Evolutionary conservation across 441 rosid genomes (phyloP).

Genomic region (Gossypium davidsonii): DNA sequence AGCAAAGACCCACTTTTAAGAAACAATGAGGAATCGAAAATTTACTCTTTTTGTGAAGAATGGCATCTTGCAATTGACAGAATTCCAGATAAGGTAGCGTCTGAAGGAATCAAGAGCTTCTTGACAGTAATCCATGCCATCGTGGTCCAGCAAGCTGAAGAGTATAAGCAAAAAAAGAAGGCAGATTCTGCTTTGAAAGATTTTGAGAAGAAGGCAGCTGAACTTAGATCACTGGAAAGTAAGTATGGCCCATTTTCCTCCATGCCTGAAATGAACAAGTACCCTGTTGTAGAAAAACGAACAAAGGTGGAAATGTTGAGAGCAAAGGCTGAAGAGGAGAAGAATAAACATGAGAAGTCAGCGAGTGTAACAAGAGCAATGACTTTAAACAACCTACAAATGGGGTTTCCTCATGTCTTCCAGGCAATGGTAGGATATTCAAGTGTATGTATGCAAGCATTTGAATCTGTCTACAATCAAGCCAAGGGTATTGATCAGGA

Average conservation of each 20-base stretch:
- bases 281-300: conserved; percentile 56
- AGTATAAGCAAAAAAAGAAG: conserved; percentile 77
- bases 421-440: conserved; percentile 90
- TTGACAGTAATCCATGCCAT: conserved; percentile 63
- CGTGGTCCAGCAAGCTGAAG: conserved; percentile 75
- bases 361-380: conserved; percentile 68
- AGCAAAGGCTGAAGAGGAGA: conserved; percentile 85
- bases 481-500: conserved; percentile 45
- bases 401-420: conserved; percentile 85
- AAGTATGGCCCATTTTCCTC: conserved; percentile 66
- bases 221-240: conserved; percentile 63
- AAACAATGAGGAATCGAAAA: conserved; percentile 51
- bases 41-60: conserved; percentile 77
- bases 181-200: conserved; percentile 43
- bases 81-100: conserved; percentile 87
- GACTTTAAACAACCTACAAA: conserved; percentile 81
- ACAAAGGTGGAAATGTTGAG: conserved; percentile 55
- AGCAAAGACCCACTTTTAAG: conserved; percentile 48
- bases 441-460: conserved; percentile 84
- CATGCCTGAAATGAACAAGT: conserved; percentile 39
- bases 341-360: conserved; percentile 60
- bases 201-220: conserved; percentile 46
- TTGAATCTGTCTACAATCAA: conserved; percentile 67
- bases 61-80: conserved; percentile 78
- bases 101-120: conserved; percentile 88